Percentiles rank a stretch among this genome's conserved stretches.
These are phyloP conservation scores for Cinnamomum micranthum DNA, from an alignment of 164 flowering plant species.

Conservation along the genomic window DNA sequence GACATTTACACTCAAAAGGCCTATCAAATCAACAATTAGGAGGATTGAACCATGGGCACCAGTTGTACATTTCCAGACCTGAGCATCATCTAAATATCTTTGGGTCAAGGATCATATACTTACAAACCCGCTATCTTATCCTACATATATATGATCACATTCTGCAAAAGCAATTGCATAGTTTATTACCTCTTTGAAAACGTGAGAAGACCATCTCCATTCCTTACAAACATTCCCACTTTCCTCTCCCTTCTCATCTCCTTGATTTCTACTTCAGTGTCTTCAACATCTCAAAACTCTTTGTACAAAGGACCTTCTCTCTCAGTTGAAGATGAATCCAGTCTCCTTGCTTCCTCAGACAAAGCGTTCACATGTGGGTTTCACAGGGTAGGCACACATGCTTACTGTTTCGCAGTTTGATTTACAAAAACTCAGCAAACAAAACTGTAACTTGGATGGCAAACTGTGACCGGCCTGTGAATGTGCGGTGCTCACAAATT, in stretches of 20 bases:
- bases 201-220: slow-evolving; percentile 8
- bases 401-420: slow-evolving; percentile 21
- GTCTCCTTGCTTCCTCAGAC: slow-evolving; percentile 2
- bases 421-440: slow-evolving; percentile 14
- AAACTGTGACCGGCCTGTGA: slow-evolving; percentile 16
- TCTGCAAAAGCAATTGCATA: too few species aligned
- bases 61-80: too few species aligned
- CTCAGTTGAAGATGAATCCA: not conserved
- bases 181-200: not conserved
- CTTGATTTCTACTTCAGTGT: not conserved
- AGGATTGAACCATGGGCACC: too few species aligned
- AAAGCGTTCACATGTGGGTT: slow-evolving; percentile 11
- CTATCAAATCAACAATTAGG: too few species aligned
- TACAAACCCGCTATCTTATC: too few species aligned
- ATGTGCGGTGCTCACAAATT: slow-evolving; percentile 12
- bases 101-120: too few species aligned
- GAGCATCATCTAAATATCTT: too few species aligned
- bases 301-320: slow-evolving; percentile 2
- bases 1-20: too few species aligned
- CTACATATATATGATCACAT: too few species aligned
- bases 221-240: not conserved
- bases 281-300: not conserved
- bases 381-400: slow-evolving; percentile 9
- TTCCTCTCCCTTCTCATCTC: not conserved
- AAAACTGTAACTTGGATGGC: slow-evolving; percentile 21